Evolutionary conservation across 768 basidiomycete genomes (phyloP).

Genomic region (Trametes sanguinea): DNA sequence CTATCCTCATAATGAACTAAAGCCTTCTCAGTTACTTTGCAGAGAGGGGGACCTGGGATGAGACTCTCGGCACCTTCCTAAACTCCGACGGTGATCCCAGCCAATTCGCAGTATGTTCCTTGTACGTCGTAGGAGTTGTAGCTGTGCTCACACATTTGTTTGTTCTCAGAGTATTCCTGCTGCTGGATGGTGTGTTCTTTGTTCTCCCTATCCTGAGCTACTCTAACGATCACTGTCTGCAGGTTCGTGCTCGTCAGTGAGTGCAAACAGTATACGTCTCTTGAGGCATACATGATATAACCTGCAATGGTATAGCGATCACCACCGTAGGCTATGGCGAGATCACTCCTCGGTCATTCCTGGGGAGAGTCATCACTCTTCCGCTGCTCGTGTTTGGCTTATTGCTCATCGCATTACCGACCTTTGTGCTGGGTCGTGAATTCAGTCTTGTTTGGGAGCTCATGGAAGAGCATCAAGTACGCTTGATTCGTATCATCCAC

Average conservation of each 20-base stretch:
- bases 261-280: slow-evolving; percentile 34
- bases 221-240: neutral
- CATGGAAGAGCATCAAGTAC: slow-evolving; percentile 59
- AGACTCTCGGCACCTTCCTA: slow-evolving; percentile 74
- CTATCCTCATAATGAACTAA: neutral
- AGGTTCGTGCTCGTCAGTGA: slow-evolving; percentile 80
- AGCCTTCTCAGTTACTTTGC: slow-evolving; percentile 68
- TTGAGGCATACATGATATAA: too few relatives aligned
- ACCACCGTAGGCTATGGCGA: slow-evolving; percentile 93
- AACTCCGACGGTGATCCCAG: slow-evolving; percentile 84
- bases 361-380: slow-evolving; percentile 84
- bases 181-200: slow-evolving; percentile 65
- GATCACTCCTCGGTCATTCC: slow-evolving; percentile 82
- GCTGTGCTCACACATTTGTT: neutral
- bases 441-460: slow-evolving; percentile 90
- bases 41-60: slow-evolving; percentile 90
- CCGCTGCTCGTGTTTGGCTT: slow-evolving; percentile 88
- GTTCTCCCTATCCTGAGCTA: too few relatives aligned
- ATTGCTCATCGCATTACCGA: slow-evolving; percentile 85
- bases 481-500: slow-evolving; percentile 13
- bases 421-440: slow-evolving; percentile 89
- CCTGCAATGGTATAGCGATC: slow-evolving; percentile 52
- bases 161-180: slow-evolving; percentile 61
- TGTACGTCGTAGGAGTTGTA: neutral
- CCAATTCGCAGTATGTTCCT: slow-evolving; percentile 63